Percentiles rank a stretch among this genome's conserved stretches.
phyloP scores from a whole-genome alignment of 2,329 filamentous ascomycete species.

The Zymoseptoria tritici region DNA sequence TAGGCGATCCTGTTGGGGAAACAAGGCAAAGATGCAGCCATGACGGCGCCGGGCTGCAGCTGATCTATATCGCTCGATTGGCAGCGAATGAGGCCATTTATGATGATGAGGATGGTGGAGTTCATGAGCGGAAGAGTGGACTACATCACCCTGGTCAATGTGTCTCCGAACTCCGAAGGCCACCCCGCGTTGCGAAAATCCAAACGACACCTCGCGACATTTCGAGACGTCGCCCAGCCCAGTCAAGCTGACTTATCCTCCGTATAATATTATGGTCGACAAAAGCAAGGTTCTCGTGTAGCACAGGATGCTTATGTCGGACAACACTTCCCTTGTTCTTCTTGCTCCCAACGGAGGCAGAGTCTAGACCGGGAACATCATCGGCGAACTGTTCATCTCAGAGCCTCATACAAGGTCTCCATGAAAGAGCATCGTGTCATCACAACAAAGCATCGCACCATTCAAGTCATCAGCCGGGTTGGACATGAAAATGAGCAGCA shows the following conservation, averaged over 20 bases:
- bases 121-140: not conserved
- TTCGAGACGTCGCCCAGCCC: not conserved
- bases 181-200: not conserved
- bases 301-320: not conserved
- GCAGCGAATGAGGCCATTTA: not conserved
- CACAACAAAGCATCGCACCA: not conserved
- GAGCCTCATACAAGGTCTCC: not conserved
- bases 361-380: not conserved
- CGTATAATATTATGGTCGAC: not conserved
- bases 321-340: not conserved
- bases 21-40: not conserved
- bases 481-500: not conserved
- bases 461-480: not conserved
- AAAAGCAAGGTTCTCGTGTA: not conserved
- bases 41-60: not conserved
- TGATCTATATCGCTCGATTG: not conserved
- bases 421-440: not conserved
- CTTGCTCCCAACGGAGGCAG: not conserved
- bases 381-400: not conserved
- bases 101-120: not conserved
- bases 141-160: not conserved
- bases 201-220: not conserved
- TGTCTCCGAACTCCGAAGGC: not conserved
- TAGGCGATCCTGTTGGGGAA: not conserved
- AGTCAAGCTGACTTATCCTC: not conserved